Conservation (phyloP, 2,329 filamentous ascomycete genomes). For the Didymella glomerata region DNA sequence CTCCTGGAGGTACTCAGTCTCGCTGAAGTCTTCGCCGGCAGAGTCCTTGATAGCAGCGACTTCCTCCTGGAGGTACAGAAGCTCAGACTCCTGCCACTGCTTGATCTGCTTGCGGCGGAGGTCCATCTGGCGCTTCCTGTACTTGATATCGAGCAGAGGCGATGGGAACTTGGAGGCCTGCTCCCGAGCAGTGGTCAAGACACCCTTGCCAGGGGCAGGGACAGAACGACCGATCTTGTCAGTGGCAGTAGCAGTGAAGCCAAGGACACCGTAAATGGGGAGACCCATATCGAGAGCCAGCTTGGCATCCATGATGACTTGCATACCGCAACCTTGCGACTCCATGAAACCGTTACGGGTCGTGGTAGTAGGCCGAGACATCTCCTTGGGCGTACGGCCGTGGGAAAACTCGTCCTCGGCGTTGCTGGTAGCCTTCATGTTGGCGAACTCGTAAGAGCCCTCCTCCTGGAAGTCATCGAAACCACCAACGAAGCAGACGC, state of each 20-base stretch:
- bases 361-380: constrained; percentile 97
- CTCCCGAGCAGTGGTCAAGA: constrained; percentile 94
- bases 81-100: constrained; percentile 94
- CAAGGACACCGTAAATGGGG: constrained; percentile 94
- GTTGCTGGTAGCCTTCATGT: constrained; percentile 99
- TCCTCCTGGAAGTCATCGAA: constrained; percentile 99
- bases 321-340: constrained; percentile 97
- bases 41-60: constrained; percentile 80
- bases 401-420: constrained; percentile 95
- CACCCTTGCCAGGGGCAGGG: constrained; percentile 94
- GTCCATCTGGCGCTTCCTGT: constrained; percentile 93
- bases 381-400: constrained; percentile 92
- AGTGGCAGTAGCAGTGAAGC: constrained; percentile 92
- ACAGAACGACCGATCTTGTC: constrained; percentile 99
- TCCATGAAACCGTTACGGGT: constrained; percentile 99
- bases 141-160: constrained; percentile 95
- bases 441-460: constrained; percentile 98
- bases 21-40: constrained; percentile 76
- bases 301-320: constrained; percentile 97
- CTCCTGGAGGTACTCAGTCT: constrained; percentile 84
- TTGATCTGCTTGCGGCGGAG: constrained; percentile 93
- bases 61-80: constrained; percentile 92
- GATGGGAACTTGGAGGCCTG: constrained; percentile 91
- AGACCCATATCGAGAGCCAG: constrained; percentile 98
- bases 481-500: constrained; percentile 95